Base-by-base conservation (phyloP, 192 early-diverging fungal genomes). In the Umbelopsis vinacea region DNA sequence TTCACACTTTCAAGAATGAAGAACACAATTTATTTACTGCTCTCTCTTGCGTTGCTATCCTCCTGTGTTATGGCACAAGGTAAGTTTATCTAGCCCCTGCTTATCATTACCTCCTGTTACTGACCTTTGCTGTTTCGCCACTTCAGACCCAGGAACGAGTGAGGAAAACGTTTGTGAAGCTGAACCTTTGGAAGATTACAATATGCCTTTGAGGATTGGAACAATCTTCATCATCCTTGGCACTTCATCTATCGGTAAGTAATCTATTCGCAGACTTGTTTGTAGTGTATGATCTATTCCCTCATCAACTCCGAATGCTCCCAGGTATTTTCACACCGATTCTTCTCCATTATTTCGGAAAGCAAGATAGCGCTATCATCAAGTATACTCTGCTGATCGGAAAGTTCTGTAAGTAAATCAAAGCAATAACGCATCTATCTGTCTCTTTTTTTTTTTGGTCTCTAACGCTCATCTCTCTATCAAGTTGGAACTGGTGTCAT, bases 401-500 rank as follows among this genome's bases (percentile, higher is more conserved):
- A 57, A 76, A 76, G 33, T 81, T 76, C 53, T 81, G 77, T 78
- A 71, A 74, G 69, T 68, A 12, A 7, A 21, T 37, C 23, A 66
- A 48, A n/a, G n/a, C n/a, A n/a, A n/a, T n/a, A n/a, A n/a, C n/a
- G n/a, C n/a, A n/a, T n/a, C n/a, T n/a, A n/a, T n/a, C 23, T 26
- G 46, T 6, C 17, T n/a, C 4, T 23, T 24, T 26, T n/a, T n/a
- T n/a, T n/a, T n/a, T n/a, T n/a, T n/a, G n/a, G n/a, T n/a, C n/a
- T n/a, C 48, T 52, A 67, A 40, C 52, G 22, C 2, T 24, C 1
- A 29, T 71, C n/a, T 23, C 4, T 35, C 47, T n/a, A 69, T 84
- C 6, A 47, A 78, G 77, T 91, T 76, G 88, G 90, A 10, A 85
- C 87, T 9, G 91, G 90, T 2, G 86, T 91, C 15, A 89, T 92